Evolutionary conservation across 73 alveolate species (phyloP), one percentile per base, ranked within the genome.

Genomic region (Paramecium octaurelia): DNA sequence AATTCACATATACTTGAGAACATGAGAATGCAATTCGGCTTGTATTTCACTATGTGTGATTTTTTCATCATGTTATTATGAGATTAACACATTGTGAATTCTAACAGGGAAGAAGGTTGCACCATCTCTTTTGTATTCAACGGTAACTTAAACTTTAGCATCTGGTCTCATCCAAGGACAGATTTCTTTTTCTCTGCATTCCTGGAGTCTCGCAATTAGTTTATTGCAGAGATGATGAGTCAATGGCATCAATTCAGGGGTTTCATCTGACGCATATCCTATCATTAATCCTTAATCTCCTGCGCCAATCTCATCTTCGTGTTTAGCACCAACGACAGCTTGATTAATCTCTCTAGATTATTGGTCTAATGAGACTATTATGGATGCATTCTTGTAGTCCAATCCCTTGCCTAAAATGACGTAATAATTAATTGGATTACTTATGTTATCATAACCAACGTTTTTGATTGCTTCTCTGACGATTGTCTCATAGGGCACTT

Each of bases 281-380:
- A 98, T 97, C 99, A 98, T 98, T 86, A 96, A 95, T n/a, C 99
- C 99, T 95, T 98, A 98, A 92, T 98, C 99, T 38, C 99, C 99
- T 9, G 99, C 99, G 40, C 99, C 99, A 21, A 97, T 86, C 31
- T 97, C 99, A 92, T 96, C 99, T 60, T 92, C 99, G 23, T 93
- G 95, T 95, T 98, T 98, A 70, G 94, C 96, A 11, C 89, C 98
- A 87, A 95, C 98, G 71, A 98, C 99, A 24, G 99, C 99, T 57
- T 95, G 93, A 8, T 98, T 98, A 40, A 98, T 98, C 68, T 98
- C 99, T 11, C 92, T 92, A 92, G 97, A 76, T 95, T 98, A 97
- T 73, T 93, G 86, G 76, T 97, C 98, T 68, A 98, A 94, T 86
- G 98, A 97, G 58, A 93, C 97, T 60, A 97, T 93, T 48, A 98